These are phyloP conservation scores for Yarrowia galli DNA, from an alignment of 1,139 yeast species.

Conservation along the genomic window DNA sequence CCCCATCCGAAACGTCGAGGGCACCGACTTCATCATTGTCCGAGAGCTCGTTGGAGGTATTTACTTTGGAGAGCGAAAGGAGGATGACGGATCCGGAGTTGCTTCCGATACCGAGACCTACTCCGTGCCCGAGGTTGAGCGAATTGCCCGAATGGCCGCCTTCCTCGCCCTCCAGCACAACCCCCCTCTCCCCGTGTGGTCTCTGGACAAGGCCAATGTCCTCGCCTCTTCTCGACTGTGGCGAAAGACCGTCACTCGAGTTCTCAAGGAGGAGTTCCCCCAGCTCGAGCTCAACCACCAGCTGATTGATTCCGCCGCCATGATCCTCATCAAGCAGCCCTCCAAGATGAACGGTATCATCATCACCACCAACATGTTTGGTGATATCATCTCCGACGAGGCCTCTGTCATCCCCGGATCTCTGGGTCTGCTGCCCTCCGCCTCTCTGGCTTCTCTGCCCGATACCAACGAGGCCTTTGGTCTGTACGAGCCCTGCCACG, in stretches of 20 bases:
- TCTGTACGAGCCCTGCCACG: constrained; percentile 97
- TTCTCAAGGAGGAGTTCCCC: constrained; percentile 87
- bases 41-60: constrained; percentile 98
- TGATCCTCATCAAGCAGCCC: constrained; percentile 92
- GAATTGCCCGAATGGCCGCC: constrained; percentile 98
- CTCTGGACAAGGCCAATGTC: constrained; percentile 96
- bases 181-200: constrained; percentile 96
- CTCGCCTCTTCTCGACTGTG: constrained; percentile 94
- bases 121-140: constrained; percentile 86
- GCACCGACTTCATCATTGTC: constrained; percentile 90
- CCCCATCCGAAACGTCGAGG: constrained; percentile 85
- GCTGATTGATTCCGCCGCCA: constrained; percentile 97
- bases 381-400: constrained; percentile 96
- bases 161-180: constrained; percentile 90
- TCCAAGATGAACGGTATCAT: constrained; percentile 89
- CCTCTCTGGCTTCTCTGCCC: constrained; percentile 93
- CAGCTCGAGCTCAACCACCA: constrained; percentile 86
- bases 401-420: constrained; percentile 98
- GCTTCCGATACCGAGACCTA: constrained; percentile 96
- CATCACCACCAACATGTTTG: constrained; percentile 95
- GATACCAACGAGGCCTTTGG: constrained; percentile 95
- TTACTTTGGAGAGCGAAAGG: constrained; percentile 93
- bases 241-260: constrained; percentile 90
- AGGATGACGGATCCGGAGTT: constrained; percentile 82
- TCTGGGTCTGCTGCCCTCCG: constrained; percentile 92